Percentiles rank a stretch among this genome's conserved stretches.
These are phyloP conservation scores for Tetradesmus obliquus DNA, from an alignment of 139 green algal species.

Conservation along the genomic window DNA sequence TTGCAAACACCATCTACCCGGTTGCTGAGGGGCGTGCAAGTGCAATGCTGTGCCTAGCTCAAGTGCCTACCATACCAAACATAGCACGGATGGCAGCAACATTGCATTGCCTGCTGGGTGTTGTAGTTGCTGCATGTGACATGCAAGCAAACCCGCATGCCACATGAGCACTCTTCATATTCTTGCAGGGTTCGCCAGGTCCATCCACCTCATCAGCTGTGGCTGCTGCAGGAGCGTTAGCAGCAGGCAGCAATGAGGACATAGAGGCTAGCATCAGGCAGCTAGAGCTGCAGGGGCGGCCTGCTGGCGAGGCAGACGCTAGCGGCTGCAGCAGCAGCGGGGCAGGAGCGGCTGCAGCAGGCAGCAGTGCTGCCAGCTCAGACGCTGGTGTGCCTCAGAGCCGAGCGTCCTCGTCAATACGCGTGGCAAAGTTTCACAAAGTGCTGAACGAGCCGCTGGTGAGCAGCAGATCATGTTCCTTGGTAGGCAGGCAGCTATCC, in stretches of 20 bases:
- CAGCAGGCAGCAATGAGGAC: slow-evolving; percentile 8
- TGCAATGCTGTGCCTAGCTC: too few relatives aligned
- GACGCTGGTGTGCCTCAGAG: slow-evolving; percentile 48
- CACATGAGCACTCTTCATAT: slow-evolving; percentile 6
- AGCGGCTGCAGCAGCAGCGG: background rate
- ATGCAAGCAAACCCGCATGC: background rate
- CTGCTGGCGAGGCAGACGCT: background rate
- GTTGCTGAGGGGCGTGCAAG: too few relatives aligned
- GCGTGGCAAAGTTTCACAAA: slow-evolving; percentile 78
- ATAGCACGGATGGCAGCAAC: too few relatives aligned
- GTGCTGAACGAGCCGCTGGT: slow-evolving; percentile 73
- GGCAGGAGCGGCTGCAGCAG: background rate
- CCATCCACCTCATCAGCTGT: background rate
- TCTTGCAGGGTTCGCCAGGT: background rate
- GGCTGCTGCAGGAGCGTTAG: slow-evolving; percentile 1
- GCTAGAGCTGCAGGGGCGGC: background rate
- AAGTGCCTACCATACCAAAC: too few relatives aligned
- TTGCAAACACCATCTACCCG: too few relatives aligned
- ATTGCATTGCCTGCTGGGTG: too few relatives aligned
- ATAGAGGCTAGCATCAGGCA: background rate
- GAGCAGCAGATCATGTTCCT: background rate
- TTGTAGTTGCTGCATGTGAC: background rate
- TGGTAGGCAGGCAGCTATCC: background rate
- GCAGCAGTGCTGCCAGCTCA: background rate
- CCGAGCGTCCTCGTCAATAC: slow-evolving; percentile 70